Conservation (phyloP, 192 early-diverging fungal species). For the Obelidium mucronatum region DNA sequence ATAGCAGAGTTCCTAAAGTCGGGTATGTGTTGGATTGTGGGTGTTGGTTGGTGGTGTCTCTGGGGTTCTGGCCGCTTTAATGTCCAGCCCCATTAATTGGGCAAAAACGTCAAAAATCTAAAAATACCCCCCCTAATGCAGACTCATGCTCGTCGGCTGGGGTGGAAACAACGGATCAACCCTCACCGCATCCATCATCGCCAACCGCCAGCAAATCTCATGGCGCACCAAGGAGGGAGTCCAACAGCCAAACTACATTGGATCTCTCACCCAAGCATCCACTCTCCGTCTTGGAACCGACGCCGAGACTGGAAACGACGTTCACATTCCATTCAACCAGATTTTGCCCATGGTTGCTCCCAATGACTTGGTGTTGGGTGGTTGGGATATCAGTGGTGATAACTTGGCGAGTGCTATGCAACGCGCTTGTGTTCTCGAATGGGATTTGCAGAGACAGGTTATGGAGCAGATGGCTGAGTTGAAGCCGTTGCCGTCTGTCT, state of each 20-base stretch:
- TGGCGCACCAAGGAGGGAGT: conserved; percentile 95
- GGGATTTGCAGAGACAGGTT: conserved; percentile 95
- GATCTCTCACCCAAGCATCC: conserved; percentile 94
- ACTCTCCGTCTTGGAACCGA: conserved; percentile 93
- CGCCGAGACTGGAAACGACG: conserved; percentile 82
- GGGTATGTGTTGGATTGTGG: no score
- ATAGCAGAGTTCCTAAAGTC: conserved; percentile 79
- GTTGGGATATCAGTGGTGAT: conserved; percentile 94
- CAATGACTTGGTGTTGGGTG: conserved; percentile 96
- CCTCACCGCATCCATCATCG: conserved; percentile 93
- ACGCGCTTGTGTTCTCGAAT: conserved; percentile 94
- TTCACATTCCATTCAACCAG: conserved; percentile 91
- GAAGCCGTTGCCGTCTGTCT: conserved; percentile 93
- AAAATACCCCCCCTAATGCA: conserved; percentile 43
- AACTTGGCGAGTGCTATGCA: conserved; percentile 94
- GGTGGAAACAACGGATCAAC: conserved; percentile 99
- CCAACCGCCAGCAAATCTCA: conserved; percentile 85
- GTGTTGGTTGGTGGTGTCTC: no score
- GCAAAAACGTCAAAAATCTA: background rate
- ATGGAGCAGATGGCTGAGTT: conserved; percentile 78
- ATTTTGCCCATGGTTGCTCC: conserved; percentile 97
- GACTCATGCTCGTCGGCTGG: conserved; percentile 99
- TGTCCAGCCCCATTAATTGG: background rate
- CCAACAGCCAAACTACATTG: conserved; percentile 96
- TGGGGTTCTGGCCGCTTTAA: no score